Evolutionary conservation across 163 green algal genomes (phyloP), one percentile per base, ranked within the genome.

Genomic region (Scenedesmus sp.): DNA sequence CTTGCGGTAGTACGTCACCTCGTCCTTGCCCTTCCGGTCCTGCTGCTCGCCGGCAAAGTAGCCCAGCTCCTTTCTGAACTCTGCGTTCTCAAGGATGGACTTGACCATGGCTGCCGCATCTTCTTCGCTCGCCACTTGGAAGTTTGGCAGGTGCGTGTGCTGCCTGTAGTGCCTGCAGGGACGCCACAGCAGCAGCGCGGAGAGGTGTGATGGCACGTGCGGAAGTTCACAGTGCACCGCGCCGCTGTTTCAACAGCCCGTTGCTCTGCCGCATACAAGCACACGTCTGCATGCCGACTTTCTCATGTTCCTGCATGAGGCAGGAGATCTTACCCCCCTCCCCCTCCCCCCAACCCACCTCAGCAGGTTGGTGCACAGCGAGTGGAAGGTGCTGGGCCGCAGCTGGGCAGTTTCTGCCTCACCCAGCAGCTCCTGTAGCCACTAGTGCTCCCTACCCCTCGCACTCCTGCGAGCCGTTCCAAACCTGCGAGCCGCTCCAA

Each of bases 361-460:
- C 23, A 94, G 84, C 34, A 94, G 64, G 9, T 12, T 52, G 4
- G 46, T 2, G 56, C 84, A 91, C 20, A 94, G 56, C n/a, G 76
- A 52, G 70, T 94, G 92, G 76, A 94, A 94, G 3, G 92, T 94
- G 83, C 67, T 60, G 12, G 85, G 60, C 7, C 13, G 12, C 73
- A 94, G 59, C 82, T 64, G 52, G 26, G 60, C 18, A 2, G 62
- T 56, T 1, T 82, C 34, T 13, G 4, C 62, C 8, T 10, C 13
- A 0, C 91, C 84, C 70, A 93, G 86, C 70, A 90, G 26, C 8
- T n/a, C 13, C 79, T 54, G 12, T 56, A 94, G 86, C 9, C 92
- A 74, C n/a, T 89, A 26, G 26, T 26, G 26, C 26, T 26, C 26
- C 26, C 26, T 26, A 26, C 26, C 26, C 26, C 26, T 26, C 26